Evolutionary conservation across 371 early-diverging fungal species (phyloP).

Genomic region (Haplosporangium sp.): DNA sequence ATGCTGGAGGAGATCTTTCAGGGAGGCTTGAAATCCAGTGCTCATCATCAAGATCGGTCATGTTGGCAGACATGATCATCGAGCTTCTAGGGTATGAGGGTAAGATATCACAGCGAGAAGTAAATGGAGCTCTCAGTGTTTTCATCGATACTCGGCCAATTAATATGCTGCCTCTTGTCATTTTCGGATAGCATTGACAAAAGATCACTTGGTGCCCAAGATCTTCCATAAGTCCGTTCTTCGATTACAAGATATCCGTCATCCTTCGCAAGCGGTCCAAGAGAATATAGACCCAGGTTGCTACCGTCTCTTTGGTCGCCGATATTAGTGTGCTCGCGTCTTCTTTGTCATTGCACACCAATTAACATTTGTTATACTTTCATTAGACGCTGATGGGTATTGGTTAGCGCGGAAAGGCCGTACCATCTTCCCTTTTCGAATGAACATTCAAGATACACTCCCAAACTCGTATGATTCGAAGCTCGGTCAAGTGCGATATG

Average conservation of each 20-base stretch:
- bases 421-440: constrained; percentile 49
- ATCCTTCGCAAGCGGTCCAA: constrained; percentile 53
- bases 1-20: constrained; percentile 51
- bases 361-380: neutral
- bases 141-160: neutral
- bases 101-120: neutral
- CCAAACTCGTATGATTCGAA: constrained; percentile 54
- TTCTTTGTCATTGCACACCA: neutral
- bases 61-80: constrained; percentile 44
- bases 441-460: constrained; percentile 46
- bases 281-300: constrained; percentile 43
- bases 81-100: constrained; percentile 53
- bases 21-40: constrained; percentile 48
- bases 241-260: constrained; percentile 41
- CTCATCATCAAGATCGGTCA: constrained; percentile 41
- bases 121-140: neutral
- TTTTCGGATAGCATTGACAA: constrained; percentile 24
- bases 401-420: constrained; percentile 54
- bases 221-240: constrained; percentile 45
- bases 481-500: constrained; percentile 51
- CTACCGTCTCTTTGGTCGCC: neutral
- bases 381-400: constrained; percentile 50
- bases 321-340: too few species aligned
- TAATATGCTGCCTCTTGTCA: neutral
- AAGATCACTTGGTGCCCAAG: constrained; percentile 39